phyloP scores from a whole-genome alignment of 768 basidiomycete genomes.

The Imleria badia region DNA sequence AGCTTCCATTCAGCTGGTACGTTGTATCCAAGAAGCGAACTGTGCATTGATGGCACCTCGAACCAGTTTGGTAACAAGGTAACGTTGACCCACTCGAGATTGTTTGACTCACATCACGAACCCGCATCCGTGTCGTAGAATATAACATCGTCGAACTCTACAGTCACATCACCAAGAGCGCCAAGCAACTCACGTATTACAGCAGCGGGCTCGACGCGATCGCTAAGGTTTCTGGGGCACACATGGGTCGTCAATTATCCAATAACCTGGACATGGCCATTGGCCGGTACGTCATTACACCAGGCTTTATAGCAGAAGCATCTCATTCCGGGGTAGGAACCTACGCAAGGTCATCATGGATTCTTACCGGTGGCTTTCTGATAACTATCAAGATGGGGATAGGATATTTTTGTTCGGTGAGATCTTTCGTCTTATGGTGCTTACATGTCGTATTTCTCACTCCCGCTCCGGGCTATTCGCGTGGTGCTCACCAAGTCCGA shows the following conservation, averaged over 20 bases:
- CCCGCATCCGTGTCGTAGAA: conserved; percentile 34
- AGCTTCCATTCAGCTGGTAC: conserved; percentile 6
- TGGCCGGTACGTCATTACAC: conserved; percentile 32
- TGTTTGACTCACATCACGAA: background rate
- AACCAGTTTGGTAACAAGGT: conserved; percentile 39
- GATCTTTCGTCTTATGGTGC: background rate
- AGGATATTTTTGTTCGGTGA: conserved; percentile 42
- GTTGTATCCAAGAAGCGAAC: conserved; percentile 9
- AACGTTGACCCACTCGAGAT: background rate
- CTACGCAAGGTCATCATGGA: conserved; percentile 34
- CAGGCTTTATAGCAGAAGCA: background rate
- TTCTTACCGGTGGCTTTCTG: conserved; percentile 43
- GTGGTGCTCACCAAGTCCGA: conserved; percentile 47
- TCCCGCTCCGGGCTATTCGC: conserved; percentile 39
- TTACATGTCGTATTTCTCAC: background rate
- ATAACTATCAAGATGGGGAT: conserved; percentile 39
- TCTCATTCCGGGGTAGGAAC: conserved; percentile 27
- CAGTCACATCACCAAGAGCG: conserved; percentile 33
- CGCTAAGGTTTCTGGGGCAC: conserved; percentile 24
- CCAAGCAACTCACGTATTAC: conserved; percentile 39
- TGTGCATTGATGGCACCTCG: conserved; percentile 43
- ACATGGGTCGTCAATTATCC: conserved; percentile 20
- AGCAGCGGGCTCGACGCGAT: conserved; percentile 42
- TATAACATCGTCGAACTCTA: conserved; percentile 44
- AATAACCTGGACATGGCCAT: conserved; percentile 36